Evolutionary conservation across 768 basidiomycete species (phyloP), one percentile per base, ranked within the genome.

Genomic region (Mycena chlorophos): DNA sequence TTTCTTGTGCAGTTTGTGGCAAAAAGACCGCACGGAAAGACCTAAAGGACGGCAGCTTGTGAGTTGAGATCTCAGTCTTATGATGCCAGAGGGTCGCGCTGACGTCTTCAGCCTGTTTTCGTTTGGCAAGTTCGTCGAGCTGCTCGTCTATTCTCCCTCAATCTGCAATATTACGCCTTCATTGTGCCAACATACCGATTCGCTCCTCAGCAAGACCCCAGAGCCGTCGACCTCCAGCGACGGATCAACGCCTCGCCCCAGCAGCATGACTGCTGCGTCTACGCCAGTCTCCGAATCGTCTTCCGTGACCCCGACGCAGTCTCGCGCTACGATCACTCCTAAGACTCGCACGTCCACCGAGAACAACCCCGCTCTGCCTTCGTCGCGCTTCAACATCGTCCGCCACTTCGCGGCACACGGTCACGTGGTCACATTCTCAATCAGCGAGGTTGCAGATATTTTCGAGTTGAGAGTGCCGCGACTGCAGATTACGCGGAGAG

Each of bases 401-500:
- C 71, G 68, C 43, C 72, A 74, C 67, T 79, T 78, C 57, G 56
- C 70, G 13, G 65, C 62, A 0, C 38, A 48, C 13, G 54, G 58
- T 2, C 65, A 68, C 25, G 63, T 60, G 2, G 68, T 88, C 2
- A 73, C 80, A 0, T 74, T 88, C 50, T 65, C 78, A 0, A 60
- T 84, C 3, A 75, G 78, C 1, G 56, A 68, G 1, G 68, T 82
- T 8, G 76, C 80, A 10, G 81, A 86, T 58, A 69, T 89, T 5
- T 88, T 80, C 60, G 85, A 90, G 60, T 64, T 88, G 5, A 74
- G 76, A 3, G 76, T 85, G 1, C 88, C 88, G 3, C 65, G 81
- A 42, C 62, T 88, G 51, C 86, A 88, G 65, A 79, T 88, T 28
- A 66, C 71, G 30, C 73, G 73, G 22, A 49, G 49, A 22, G 67